Percentiles rank a stretch among this genome's conserved stretches.
phyloP scores from a whole-genome alignment of 1,284 basidiomycete species.

The Bondarzewia mesenterica region DNA sequence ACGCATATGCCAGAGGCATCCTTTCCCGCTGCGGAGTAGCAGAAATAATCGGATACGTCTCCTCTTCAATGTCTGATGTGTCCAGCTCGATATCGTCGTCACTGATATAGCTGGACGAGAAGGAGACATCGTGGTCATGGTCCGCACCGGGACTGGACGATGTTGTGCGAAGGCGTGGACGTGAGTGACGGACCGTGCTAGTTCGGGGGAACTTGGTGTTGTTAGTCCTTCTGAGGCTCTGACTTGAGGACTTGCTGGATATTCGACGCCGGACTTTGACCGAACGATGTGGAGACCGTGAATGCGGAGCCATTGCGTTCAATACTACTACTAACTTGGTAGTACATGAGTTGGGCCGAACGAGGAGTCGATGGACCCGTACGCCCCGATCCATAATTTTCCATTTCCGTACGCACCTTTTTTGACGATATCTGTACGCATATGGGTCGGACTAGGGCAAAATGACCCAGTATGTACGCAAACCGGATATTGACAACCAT shows the following conservation, averaged over 20 bases:
- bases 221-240: conserved; percentile 2
- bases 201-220: conserved; percentile 6
- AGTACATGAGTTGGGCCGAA: too few species aligned
- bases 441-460: too few species aligned
- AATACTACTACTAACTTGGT: too few species aligned
- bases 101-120: conserved; percentile 9
- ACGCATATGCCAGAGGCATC: conserved; percentile 44
- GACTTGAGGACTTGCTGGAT: conserved; percentile 6
- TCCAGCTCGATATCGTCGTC: conserved; percentile 7
- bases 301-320: conserved; percentile 1
- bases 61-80: conserved; percentile 6
- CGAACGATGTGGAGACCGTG: conserved; percentile 6
- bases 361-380: too few species aligned
- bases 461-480: not conserved
- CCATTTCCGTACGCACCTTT: too few species aligned
- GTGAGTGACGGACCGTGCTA: conserved; percentile 1
- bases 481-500: not conserved
- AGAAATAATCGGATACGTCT: not conserved
- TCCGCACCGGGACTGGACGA: conserved; percentile 11
- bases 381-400: too few species aligned
- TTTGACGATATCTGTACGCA: too few species aligned
- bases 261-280: not conserved
- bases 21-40: conserved; percentile 5
- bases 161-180: conserved; percentile 7
- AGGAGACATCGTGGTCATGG: conserved; percentile 6